These are phyloP conservation scores for Halophytophthora polymorphica DNA, from an alignment of 352 stramenopile species.

Conservation along the genomic window DNA sequence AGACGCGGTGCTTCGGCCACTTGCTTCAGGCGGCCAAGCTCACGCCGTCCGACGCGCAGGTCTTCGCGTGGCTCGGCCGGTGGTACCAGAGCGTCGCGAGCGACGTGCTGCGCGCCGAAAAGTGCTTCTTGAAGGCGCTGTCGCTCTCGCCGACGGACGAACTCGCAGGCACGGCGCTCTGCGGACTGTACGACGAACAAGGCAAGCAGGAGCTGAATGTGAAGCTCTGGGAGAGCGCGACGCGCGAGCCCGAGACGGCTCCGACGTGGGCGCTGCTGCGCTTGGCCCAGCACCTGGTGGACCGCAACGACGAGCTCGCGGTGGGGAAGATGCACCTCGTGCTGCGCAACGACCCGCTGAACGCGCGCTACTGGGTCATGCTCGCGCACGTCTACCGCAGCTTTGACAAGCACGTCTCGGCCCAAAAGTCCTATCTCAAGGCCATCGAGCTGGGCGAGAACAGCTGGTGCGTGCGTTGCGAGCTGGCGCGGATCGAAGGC, in stretches of 20 bases:
- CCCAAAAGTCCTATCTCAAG: slow-evolving; percentile 77
- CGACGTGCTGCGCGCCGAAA: slow-evolving; percentile 73
- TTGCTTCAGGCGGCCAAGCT: slow-evolving; percentile 77
- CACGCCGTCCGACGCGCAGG: slow-evolving; percentile 55
- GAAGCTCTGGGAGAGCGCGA: slow-evolving; percentile 66
- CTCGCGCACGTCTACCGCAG: slow-evolving; percentile 79
- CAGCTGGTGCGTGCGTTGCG: slow-evolving; percentile 67
- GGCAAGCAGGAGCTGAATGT: slow-evolving; percentile 63
- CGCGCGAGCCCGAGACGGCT: slow-evolving; percentile 46
- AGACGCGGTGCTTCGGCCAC: slow-evolving; percentile 55
- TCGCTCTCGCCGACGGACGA: slow-evolving; percentile 50
- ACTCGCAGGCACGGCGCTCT: slow-evolving; percentile 60
- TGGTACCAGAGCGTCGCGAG: slow-evolving; percentile 67
- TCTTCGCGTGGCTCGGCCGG: slow-evolving; percentile 70
- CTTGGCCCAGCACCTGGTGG: slow-evolving; percentile 66
- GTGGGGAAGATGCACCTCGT: slow-evolving; percentile 72
- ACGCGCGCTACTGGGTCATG: slow-evolving; percentile 62
- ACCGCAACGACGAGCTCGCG: slow-evolving; percentile 60
- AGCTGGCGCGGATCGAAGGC: slow-evolving; percentile 79
- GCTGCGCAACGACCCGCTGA: slow-evolving; percentile 66
- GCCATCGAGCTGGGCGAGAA: slow-evolving; percentile 68
- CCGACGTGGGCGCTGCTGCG: slow-evolving; percentile 73
- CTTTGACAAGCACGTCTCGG: slow-evolving; percentile 76
- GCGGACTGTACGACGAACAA: slow-evolving; percentile 62
- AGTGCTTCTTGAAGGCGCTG: slow-evolving; percentile 84